These are phyloP conservation scores for Olyra latifolia DNA, from an alignment of 176 grass and related monocot genomes.

Conservation along the genomic window DNA sequence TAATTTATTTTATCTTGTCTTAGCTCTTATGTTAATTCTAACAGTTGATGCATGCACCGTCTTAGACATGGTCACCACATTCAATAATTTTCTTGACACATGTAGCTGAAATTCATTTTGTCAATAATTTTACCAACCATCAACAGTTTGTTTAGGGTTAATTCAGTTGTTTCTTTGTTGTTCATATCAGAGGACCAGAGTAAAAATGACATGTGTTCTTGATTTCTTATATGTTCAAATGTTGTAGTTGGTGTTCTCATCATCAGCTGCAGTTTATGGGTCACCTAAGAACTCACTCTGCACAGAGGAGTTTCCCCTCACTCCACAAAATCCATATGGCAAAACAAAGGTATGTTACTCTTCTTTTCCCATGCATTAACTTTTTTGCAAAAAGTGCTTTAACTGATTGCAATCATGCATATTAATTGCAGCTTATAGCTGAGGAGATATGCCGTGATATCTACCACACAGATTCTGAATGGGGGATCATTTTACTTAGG, in stretches of 20 bases:
- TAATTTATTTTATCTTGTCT: background rate
- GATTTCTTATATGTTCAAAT: constrained; percentile 31
- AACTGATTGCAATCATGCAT: constrained; percentile 40
- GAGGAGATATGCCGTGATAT: constrained; percentile 94
- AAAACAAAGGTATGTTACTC: constrained; percentile 74
- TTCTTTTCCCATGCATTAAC: constrained; percentile 28
- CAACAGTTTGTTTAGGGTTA: constrained; percentile 17
- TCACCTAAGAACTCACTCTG: constrained; percentile 87
- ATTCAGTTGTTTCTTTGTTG: background rate
- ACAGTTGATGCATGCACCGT: background rate
- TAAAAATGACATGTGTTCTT: constrained; percentile 3
- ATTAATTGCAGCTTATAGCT: constrained; percentile 73
- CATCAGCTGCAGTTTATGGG: constrained; percentile 95
- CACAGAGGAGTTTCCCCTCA: constrained; percentile 88
- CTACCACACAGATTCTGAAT: constrained; percentile 70
- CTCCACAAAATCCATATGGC: constrained; percentile 88
- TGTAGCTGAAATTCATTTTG: background rate
- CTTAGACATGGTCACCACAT: background rate
- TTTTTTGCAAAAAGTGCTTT: constrained; percentile 10
- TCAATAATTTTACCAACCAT: background rate
- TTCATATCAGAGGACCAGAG: constrained; percentile 4
- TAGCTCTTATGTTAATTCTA: background rate
- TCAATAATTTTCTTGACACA: background rate
- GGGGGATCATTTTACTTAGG: constrained; percentile 91
- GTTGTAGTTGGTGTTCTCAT: constrained; percentile 93